Conservation (phyloP, 2,329 filamentous ascomycete genomes). For the Colletotrichum sublineola region DNA sequence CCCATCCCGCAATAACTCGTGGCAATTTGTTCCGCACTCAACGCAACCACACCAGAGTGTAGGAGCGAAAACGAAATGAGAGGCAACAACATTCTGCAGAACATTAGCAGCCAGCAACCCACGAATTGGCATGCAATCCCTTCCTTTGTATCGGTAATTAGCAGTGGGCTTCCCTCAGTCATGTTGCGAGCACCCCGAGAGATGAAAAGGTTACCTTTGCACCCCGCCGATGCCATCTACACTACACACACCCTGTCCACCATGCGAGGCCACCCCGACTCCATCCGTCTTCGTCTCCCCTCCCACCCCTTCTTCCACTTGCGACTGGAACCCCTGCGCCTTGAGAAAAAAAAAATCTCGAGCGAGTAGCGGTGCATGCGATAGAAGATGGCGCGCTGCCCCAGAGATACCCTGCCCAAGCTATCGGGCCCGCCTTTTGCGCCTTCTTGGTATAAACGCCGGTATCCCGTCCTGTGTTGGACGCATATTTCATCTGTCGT, state of each 20-base stretch:
- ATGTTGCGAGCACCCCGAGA: background rate
- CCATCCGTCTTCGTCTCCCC: slow-evolving; percentile 3
- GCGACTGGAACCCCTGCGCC: slow-evolving; percentile 11
- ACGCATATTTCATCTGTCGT: slow-evolving; percentile 22
- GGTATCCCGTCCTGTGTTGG: slow-evolving; percentile 36
- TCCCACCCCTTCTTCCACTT: background rate
- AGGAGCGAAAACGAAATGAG: background rate
- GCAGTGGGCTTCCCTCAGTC: background rate
- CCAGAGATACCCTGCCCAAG: slow-evolving; percentile 37
- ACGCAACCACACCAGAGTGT: background rate
- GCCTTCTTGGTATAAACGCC: slow-evolving; percentile 42
- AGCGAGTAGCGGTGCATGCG: slow-evolving; percentile 9
- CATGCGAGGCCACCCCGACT: background rate
- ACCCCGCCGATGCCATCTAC: background rate
- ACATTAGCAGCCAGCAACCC: background rate
- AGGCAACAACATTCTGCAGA: background rate
- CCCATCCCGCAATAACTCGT: background rate
- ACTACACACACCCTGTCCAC: background rate
- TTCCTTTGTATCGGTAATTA: background rate
- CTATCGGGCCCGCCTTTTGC: slow-evolving; percentile 31
- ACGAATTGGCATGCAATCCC: background rate
- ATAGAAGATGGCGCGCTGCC: slow-evolving; percentile 14
- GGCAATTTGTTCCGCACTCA: background rate
- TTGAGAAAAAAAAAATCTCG: slow-evolving; percentile 32
- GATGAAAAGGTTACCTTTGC: background rate